Conservation (phyloP, 352 stramenopile genomes). For the Globisporangium uncinulatum region DNA sequence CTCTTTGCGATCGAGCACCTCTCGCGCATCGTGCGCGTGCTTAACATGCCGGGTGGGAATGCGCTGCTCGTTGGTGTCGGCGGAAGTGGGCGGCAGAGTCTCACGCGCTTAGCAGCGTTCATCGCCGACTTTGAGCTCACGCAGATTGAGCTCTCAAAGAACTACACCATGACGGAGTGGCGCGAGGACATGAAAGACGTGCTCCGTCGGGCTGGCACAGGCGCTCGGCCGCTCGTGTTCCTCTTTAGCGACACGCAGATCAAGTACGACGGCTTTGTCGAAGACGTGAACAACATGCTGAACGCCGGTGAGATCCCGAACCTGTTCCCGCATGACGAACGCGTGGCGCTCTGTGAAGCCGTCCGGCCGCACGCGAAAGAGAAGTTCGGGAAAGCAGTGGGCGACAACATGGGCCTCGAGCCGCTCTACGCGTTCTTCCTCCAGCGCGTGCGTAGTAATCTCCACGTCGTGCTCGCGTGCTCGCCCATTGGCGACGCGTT, state of each 20-base stretch:
- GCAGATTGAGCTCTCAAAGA: slow-evolving; percentile 95
- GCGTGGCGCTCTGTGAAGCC: slow-evolving; percentile 86
- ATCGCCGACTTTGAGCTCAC: slow-evolving; percentile 91
- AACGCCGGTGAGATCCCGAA: slow-evolving; percentile 95
- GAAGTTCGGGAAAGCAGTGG: slow-evolving; percentile 84
- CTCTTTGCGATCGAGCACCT: slow-evolving; percentile 95
- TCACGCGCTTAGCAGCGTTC: slow-evolving; percentile 90
- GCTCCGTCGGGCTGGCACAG: slow-evolving; percentile 84
- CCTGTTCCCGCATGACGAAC: slow-evolving; percentile 92
- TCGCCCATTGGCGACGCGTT: slow-evolving; percentile 94
- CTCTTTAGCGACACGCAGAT: slow-evolving; percentile 95
- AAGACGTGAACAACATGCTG: slow-evolving; percentile 97
- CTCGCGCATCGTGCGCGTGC: slow-evolving; percentile 86
- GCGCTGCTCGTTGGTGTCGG: slow-evolving; percentile 91
- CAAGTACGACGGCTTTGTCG: slow-evolving; percentile 94
- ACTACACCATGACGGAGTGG: slow-evolving; percentile 93
- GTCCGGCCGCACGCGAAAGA: slow-evolving; percentile 90
- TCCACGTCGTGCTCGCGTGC: slow-evolving; percentile 94
- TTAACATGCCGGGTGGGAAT: slow-evolving; percentile 95
- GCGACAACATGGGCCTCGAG: slow-evolving; percentile 87
- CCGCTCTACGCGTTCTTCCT: slow-evolving; percentile 94
- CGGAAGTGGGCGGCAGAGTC: slow-evolving; percentile 88
- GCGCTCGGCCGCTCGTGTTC: slow-evolving; percentile 86
- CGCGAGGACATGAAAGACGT: slow-evolving; percentile 94
- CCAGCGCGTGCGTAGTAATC: slow-evolving; percentile 84